Percentiles rank a stretch among this genome's conserved stretches.
Conservation (phyloP, 768 basidiomycete species). For the Mrakia frigida region DNA sequence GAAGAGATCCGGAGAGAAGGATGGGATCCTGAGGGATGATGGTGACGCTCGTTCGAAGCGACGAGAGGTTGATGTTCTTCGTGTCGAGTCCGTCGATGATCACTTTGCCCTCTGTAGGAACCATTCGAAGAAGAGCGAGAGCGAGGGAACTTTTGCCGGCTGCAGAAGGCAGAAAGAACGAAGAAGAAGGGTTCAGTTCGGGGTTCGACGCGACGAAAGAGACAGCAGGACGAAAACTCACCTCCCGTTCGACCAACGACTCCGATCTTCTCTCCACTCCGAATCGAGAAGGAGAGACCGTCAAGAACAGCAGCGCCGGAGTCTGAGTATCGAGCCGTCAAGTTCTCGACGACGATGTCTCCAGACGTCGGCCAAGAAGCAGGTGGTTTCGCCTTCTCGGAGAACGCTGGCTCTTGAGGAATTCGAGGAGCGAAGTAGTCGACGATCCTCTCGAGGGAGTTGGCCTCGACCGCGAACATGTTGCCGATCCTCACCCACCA, state of each 20-base stretch:
- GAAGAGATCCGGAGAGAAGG: slow-evolving; percentile 55
- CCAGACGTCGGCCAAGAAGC: slow-evolving; percentile 63
- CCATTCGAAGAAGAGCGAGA: slow-evolving; percentile 55
- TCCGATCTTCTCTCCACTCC: slow-evolving; percentile 58
- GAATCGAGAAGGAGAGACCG: slow-evolving; percentile 56
- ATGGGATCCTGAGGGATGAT: slow-evolving; percentile 58
- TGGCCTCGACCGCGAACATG: slow-evolving; percentile 38
- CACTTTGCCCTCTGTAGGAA: slow-evolving; percentile 56
- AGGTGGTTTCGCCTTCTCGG: slow-evolving; percentile 50
- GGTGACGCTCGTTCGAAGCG: slow-evolving; percentile 56
- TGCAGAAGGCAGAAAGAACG: not conserved
- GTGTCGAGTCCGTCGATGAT: slow-evolving; percentile 55
- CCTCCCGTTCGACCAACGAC: slow-evolving; percentile 61
- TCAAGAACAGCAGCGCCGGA: slow-evolving; percentile 60
- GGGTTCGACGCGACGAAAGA: slow-evolving; percentile 1
- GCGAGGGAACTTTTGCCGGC: slow-evolving; percentile 50
- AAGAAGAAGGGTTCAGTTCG: not conserved
- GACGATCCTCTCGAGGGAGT: slow-evolving; percentile 44
- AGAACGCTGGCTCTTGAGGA: slow-evolving; percentile 53
- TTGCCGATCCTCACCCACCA: slow-evolving; percentile 42
- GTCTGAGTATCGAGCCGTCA: slow-evolving; percentile 54
- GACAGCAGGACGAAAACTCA: slow-evolving; percentile 46
- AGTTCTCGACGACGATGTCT: slow-evolving; percentile 51
- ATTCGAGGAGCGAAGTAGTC: slow-evolving; percentile 51
- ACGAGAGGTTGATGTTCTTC: slow-evolving; percentile 53